phyloP scores from a whole-genome alignment of 371 early-diverging fungal genomes.

The Rhizopus microsporus region DNA sequence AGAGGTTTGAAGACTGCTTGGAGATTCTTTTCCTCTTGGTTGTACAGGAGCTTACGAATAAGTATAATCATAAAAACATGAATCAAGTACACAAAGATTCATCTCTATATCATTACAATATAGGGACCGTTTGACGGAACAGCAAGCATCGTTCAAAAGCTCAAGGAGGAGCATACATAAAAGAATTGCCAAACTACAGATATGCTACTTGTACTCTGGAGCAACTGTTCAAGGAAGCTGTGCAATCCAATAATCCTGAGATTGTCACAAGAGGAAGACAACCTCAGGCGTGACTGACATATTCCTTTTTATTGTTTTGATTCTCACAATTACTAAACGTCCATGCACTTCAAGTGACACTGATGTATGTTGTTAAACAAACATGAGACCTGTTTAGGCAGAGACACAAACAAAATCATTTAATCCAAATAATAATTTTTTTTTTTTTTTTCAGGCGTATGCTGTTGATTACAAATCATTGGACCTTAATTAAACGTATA shows the following conservation, averaged over 20 bases:
- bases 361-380: too few relatives aligned
- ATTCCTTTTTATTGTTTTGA: not conserved
- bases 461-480: too few relatives aligned
- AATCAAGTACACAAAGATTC: not conserved
- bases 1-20: conserved; percentile 9
- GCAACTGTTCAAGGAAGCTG: not conserved
- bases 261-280: not conserved
- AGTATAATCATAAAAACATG: not conserved
- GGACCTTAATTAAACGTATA: too few relatives aligned
- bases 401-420: too few relatives aligned
- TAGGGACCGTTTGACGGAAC: not conserved
- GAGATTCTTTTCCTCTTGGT: not conserved
- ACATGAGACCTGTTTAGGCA: too few relatives aligned
- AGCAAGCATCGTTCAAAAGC: not conserved
- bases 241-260: not conserved
- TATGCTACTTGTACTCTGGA: not conserved
- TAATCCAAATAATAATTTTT: too few relatives aligned
- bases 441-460: too few relatives aligned
- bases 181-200: not conserved
- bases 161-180: not conserved
- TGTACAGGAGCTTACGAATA: conserved; percentile 9
- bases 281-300: not conserved
- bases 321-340: too few relatives aligned
- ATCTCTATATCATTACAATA: not conserved
- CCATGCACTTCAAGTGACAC: too few relatives aligned